These are phyloP conservation scores for Cladosporium sp. DNA, from an alignment of 2,329 filamentous ascomycete species.

Conservation along the genomic window DNA sequence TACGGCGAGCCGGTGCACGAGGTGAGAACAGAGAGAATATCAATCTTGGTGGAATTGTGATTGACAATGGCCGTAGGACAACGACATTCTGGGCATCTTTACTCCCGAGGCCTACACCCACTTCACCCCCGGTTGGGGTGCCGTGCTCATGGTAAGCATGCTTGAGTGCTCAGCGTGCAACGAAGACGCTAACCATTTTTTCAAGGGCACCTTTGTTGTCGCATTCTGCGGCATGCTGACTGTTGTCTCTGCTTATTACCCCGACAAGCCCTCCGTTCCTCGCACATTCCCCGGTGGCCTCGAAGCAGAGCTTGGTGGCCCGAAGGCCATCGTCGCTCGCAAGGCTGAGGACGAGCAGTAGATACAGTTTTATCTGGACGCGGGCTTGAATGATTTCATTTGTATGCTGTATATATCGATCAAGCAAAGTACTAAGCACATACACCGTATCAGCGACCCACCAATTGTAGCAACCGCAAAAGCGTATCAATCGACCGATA, in stretches of 20 bases:
- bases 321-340: constrained; percentile 32
- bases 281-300: constrained; percentile 45
- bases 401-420: constrained; percentile 13
- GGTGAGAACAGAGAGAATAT: not conserved
- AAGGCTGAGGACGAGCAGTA: constrained; percentile 20
- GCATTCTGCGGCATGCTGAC: constrained; percentile 33
- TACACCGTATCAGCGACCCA: not conserved
- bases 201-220: constrained; percentile 38
- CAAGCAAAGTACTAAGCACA: constrained; percentile 5
- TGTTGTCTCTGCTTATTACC: constrained; percentile 38
- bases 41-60: not conserved
- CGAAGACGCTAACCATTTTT: not conserved
- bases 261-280: constrained; percentile 42
- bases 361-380: not conserved
- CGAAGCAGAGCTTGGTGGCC: constrained; percentile 45
- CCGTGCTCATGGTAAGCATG: constrained; percentile 46
- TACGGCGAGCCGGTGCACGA: constrained; percentile 95
- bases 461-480: too few relatives aligned
- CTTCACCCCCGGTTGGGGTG: constrained; percentile 65
- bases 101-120: constrained; percentile 86
- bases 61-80: constrained; percentile 49
- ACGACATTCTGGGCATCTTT: constrained; percentile 88
- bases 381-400: constrained; percentile 8
- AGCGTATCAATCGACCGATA: too few relatives aligned
- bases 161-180: not conserved